Evolutionary conservation across 164 flowering plant genomes (phyloP).

Genomic region (Akebia trifoliata): DNA sequence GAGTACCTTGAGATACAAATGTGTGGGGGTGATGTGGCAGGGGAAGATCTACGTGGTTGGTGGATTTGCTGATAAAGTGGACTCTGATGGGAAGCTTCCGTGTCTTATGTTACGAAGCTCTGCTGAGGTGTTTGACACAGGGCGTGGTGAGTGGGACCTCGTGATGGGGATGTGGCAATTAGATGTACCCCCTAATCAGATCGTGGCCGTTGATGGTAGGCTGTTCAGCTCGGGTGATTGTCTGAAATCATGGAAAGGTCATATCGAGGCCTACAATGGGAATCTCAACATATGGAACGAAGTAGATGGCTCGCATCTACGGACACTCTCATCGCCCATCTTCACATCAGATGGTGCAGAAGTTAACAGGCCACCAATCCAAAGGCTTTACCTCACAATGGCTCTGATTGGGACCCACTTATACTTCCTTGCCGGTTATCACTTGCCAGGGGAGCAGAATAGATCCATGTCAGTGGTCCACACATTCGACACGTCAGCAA

Average conservation of each 20-base stretch:
- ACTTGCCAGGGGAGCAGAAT: slow-evolving; percentile 21
- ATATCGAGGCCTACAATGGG: slow-evolving; percentile 52
- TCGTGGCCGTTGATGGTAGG: slow-evolving; percentile 35
- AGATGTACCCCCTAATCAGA: slow-evolving; percentile 65
- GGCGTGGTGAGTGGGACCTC: slow-evolving; percentile 36
- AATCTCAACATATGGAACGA: slow-evolving; percentile 47
- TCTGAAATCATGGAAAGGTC: slow-evolving; percentile 58
- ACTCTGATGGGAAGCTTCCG: slow-evolving; percentile 16
- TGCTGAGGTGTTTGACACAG: slow-evolving; percentile 45
- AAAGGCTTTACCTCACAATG: slow-evolving; percentile 45
- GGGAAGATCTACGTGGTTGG: slow-evolving; percentile 54
- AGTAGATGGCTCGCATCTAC: slow-evolving; percentile 40
- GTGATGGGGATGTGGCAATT: slow-evolving; percentile 50
- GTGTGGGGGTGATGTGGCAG: slow-evolving; percentile 56
- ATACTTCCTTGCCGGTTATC: slow-evolving; percentile 53
- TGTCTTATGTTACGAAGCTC: slow-evolving; percentile 40
- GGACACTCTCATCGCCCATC: slow-evolving; percentile 22
- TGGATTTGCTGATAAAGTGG: slow-evolving; percentile 40
- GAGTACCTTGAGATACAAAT: slow-evolving; percentile 48
- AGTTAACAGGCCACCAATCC: slow-evolving; percentile 7
- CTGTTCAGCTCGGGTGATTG: slow-evolving; percentile 67
- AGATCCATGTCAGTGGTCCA: slow-evolving; percentile 37
- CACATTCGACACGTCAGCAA: slow-evolving; percentile 43
- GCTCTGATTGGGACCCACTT: slow-evolving; percentile 45
- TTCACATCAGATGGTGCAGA: slow-evolving; percentile 3